Evolutionary conservation across 768 basidiomycete genomes (phyloP), one percentile per base, ranked within the genome.

Genomic region (Cubamyces lactineus): DNA sequence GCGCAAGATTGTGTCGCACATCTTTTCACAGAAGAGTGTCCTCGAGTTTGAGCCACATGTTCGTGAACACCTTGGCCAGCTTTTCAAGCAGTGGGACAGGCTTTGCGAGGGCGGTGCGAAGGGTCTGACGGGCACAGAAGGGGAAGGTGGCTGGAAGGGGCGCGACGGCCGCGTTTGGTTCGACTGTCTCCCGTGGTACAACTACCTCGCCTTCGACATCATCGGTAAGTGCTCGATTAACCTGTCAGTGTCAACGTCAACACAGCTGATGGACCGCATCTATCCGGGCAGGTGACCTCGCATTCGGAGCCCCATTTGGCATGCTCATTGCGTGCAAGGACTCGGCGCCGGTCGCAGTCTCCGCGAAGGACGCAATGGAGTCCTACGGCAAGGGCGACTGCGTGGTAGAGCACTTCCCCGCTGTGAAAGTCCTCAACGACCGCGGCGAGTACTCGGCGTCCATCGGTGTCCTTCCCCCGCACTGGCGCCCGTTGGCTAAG

Each of bases 361-460:
- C 82, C 42, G 83, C 83, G 23, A 66, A 81, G 57, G 77, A 78
- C 16, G 86, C 82, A 3, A 86, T 88, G 79, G 74, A 79, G 6
- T 79, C 80, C 5, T 88, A 88, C 57, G 86, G 86, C 1, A 65
- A 66, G 19, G 69, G 73, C 28, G 82, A 42, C 19, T 51, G 45
- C 57, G 19, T 87, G 41, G 80, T 86, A 39, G 63, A 80, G 15
- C 77, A 86, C 65, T 85, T 94, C 46, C 91, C 93, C 5, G 95
- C 92, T 5, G 87, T 93, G 46, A 76, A 87, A 69, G 94, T 96
- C 65, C 82, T 96, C 48, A 95, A 96, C 72, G 87, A 88, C 57
- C 88, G 94, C 21, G 94, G 94, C 62, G 92, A 93, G 71, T 95
- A 82, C 74, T 89, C 89, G 3, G 91, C 92, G 62, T 86, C 91